phyloP scores from a whole-genome alignment of 371 early-diverging fungal genomes.

The Apophysomyces ossiformis region DNA sequence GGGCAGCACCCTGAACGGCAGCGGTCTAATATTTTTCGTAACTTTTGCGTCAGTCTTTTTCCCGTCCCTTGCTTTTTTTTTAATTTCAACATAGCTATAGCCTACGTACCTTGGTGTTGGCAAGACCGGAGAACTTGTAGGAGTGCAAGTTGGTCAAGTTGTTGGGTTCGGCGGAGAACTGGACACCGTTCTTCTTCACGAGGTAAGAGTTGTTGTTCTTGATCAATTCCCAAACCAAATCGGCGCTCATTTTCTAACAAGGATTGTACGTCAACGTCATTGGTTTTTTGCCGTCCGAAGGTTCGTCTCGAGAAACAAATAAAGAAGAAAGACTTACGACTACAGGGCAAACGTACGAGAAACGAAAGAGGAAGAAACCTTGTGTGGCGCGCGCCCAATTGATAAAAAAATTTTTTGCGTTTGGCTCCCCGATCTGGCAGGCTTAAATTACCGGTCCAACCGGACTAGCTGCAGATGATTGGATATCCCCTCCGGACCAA shows the following conservation, averaged over 20 bases:
- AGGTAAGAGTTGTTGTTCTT: slow-evolving; percentile 87
- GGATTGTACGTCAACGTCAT: neutral
- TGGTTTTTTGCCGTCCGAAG: neutral
- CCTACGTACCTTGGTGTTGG: slow-evolving; percentile 71
- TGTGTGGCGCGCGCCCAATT: slow-evolving; percentile 9
- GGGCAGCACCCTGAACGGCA: slow-evolving; percentile 63
- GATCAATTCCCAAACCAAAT: slow-evolving; percentile 83
- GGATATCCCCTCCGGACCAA: too few species aligned
- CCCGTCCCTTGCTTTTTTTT: slow-evolving; percentile 3
- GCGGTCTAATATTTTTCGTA: slow-evolving; percentile 53
- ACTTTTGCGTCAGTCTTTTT: neutral
- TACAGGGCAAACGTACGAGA: slow-evolving; percentile 12
- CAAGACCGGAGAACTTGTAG: slow-evolving; percentile 87
- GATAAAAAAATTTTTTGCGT: slow-evolving; percentile 6
- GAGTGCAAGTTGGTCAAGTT: slow-evolving; percentile 87
- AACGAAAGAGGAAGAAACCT: slow-evolving; percentile 11
- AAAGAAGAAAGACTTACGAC: slow-evolving; percentile 5
- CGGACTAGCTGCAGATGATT: too few species aligned
- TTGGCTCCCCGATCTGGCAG: neutral
- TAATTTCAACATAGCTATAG: neutral
- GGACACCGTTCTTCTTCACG: slow-evolving; percentile 84
- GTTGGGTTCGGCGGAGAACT: slow-evolving; percentile 81
- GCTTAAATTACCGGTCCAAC: too few species aligned
- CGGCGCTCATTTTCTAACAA: slow-evolving; percentile 63
- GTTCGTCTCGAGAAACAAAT: neutral